Conservation (phyloP, 768 basidiomycete genomes). For the Leccinum disarticulatum region DNA sequence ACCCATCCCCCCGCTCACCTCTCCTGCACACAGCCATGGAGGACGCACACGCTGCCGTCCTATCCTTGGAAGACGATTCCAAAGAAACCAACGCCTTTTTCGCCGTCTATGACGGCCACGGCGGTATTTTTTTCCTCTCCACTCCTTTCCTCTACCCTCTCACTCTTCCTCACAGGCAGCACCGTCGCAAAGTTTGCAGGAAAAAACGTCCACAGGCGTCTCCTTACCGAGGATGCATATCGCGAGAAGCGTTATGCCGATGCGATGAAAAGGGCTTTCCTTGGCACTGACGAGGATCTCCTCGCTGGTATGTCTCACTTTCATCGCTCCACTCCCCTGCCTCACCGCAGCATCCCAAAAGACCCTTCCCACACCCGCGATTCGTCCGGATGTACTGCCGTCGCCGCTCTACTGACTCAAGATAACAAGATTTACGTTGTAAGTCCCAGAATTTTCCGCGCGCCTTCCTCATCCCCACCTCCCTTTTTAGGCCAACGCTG, state of each 20-base stretch:
- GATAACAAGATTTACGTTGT: constrained; percentile 82
- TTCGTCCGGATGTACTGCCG: constrained; percentile 95
- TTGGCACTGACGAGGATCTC: constrained; percentile 94
- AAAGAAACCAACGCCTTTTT: constrained; percentile 75
- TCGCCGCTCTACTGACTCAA: constrained; percentile 78
- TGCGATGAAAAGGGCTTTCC: constrained; percentile 85
- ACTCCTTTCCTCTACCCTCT: neutral
- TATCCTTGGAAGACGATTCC: constrained; percentile 59
- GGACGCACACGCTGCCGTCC: constrained; percentile 81
- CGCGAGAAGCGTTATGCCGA: constrained; percentile 64
- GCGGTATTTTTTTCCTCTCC: constrained; percentile 54
- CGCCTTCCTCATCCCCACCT: constrained; percentile 3
- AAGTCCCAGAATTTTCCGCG: constrained; percentile 32
- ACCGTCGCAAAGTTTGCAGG: constrained; percentile 88
- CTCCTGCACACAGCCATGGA: constrained; percentile 77
- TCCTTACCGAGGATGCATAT: constrained; percentile 73
- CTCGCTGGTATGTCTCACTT: constrained; percentile 60
- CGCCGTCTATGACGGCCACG: constrained; percentile 98
- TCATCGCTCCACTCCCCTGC: constrained; percentile 1
- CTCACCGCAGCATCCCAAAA: constrained; percentile 31
- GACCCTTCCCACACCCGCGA: constrained; percentile 87
- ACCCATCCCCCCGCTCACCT: neutral
- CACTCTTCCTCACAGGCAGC: constrained; percentile 49
- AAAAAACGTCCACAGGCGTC: constrained; percentile 74
- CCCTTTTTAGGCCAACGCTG: constrained; percentile 83